Percentiles rank a stretch among this genome's conserved stretches.
These are phyloP conservation scores for Elaeagnus macrophylla DNA, from an alignment of 306 rosid genomes.

Conservation along the genomic window DNA sequence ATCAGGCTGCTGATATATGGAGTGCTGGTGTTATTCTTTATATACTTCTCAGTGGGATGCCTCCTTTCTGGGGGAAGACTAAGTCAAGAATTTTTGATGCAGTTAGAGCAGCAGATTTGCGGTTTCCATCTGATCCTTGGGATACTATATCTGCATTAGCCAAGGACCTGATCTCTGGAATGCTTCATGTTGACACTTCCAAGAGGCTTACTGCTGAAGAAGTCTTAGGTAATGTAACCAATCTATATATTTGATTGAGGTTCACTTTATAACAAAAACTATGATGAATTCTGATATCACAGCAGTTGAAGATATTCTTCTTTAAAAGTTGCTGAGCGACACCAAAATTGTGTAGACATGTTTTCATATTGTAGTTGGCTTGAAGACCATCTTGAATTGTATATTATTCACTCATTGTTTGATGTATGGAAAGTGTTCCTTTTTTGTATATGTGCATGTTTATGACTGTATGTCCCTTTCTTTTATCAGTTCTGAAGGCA, in stretches of 20 bases:
- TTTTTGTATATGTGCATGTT: too few relatives aligned
- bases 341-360: neutral
- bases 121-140: constrained; percentile 63
- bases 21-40: constrained; percentile 80
- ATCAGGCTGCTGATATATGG: constrained; percentile 80
- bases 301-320: neutral
- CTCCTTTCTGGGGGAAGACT: constrained; percentile 85
- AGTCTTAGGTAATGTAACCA: constrained; percentile 42
- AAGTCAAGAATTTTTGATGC: constrained; percentile 67
- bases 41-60: constrained; percentile 66
- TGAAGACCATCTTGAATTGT: too few relatives aligned
- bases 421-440: too few relatives aligned
- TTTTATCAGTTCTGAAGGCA: too few relatives aligned
- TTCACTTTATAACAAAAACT: neutral
- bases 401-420: too few relatives aligned
- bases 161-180: constrained; percentile 49
- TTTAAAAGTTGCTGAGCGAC: neutral
- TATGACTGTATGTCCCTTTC: too few relatives aligned
- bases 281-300: neutral
- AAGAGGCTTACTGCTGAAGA: constrained; percentile 67
- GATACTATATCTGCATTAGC: constrained; percentile 50
- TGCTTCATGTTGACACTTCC: constrained; percentile 59
- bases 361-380: neutral
- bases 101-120: constrained; percentile 57
- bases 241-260: neutral